phyloP scores from a whole-genome alignment of 306 rosid species.

The Begonia fuchsioides region DNA sequence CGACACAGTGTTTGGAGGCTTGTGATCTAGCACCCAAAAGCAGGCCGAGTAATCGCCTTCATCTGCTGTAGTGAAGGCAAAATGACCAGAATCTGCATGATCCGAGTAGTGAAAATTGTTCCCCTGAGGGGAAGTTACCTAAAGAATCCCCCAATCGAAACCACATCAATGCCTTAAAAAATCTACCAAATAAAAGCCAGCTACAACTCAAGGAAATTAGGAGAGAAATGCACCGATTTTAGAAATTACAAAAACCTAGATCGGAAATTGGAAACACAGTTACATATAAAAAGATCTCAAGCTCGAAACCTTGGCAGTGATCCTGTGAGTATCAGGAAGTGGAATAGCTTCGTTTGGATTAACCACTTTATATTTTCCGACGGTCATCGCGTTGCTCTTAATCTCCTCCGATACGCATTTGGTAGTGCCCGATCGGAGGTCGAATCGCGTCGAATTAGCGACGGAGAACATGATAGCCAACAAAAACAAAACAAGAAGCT shows the following conservation, averaged over 20 bases:
- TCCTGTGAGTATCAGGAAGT: slow-evolving; percentile 43
- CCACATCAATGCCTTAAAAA: too few relatives aligned
- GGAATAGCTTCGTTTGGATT: slow-evolving; percentile 37
- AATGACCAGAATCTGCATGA: slow-evolving; percentile 55
- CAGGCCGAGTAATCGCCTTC: slow-evolving; percentile 64
- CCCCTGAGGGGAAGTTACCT: slow-evolving; percentile 72
- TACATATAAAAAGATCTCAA: too few relatives aligned
- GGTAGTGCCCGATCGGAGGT: slow-evolving; percentile 39
- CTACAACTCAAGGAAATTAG: too few relatives aligned
- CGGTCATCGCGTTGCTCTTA: slow-evolving; percentile 46
- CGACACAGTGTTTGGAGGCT: slow-evolving; percentile 19
- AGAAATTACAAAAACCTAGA: too few relatives aligned
- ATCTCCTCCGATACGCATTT: slow-evolving; percentile 85
- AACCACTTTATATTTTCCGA: slow-evolving; percentile 54
- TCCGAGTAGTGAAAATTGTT: slow-evolving; percentile 44
- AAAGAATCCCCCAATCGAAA: slow-evolving; percentile 18
- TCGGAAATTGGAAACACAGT: too few relatives aligned
- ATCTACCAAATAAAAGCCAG: too few relatives aligned
- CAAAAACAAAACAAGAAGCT: slow-evolving; percentile 15
- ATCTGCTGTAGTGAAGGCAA: slow-evolving; percentile 74
- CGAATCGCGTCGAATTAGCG: slow-evolving; percentile 47
- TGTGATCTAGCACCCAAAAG: slow-evolving; percentile 48
- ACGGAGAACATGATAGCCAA: slow-evolving; percentile 13
- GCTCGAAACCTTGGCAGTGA: slow-evolving; percentile 56
- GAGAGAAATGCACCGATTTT: too few relatives aligned